These are phyloP conservation scores for Fistulinella staudtii DNA, from an alignment of 1,284 basidiomycete species.

Conservation along the genomic window DNA sequence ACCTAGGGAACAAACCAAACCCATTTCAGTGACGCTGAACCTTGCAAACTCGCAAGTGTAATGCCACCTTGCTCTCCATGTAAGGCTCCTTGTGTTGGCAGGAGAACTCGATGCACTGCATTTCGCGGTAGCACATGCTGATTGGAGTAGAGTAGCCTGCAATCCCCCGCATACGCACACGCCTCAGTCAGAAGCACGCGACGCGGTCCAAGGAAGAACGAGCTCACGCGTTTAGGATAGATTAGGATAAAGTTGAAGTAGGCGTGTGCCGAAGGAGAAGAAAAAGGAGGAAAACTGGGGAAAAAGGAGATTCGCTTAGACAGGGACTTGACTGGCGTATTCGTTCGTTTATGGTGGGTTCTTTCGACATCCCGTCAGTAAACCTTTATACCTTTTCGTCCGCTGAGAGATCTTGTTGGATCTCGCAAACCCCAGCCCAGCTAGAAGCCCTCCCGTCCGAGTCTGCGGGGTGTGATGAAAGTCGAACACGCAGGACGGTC, in stretches of 20 bases:
- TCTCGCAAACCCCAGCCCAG: slow-evolving; percentile 11
- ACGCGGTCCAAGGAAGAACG: neutral
- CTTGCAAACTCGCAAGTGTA: neutral
- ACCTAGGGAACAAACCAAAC: slow-evolving; percentile 25
- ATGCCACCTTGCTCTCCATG: slow-evolving; percentile 28
- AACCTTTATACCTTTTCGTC: slow-evolving; percentile 27
- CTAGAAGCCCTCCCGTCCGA: slow-evolving; percentile 15
- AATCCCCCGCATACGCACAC: too few species aligned
- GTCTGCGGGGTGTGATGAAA: slow-evolving; percentile 22
- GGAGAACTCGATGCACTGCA: slow-evolving; percentile 20
- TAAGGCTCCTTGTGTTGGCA: slow-evolving; percentile 27
- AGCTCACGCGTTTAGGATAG: slow-evolving; percentile 10
- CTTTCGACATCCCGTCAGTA: neutral
- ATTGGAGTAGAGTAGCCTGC: slow-evolving; percentile 10
- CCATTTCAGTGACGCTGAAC: slow-evolving; percentile 19
- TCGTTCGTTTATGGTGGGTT: slow-evolving; percentile 6
- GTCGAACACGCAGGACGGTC: slow-evolving; percentile 8
- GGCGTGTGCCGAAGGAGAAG: slow-evolving; percentile 3
- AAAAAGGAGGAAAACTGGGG: neutral
- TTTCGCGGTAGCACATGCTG: slow-evolving; percentile 30
- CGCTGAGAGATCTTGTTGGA: slow-evolving; percentile 5
- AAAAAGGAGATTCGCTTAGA: neutral
- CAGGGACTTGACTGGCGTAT: slow-evolving; percentile 6
- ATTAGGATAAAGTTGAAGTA: neutral
- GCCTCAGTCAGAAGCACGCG: slow-evolving; percentile 19